These are phyloP conservation scores for Globisporangium echinulatum DNA, from an alignment of 352 stramenopile genomes.

Conservation along the genomic window DNA sequence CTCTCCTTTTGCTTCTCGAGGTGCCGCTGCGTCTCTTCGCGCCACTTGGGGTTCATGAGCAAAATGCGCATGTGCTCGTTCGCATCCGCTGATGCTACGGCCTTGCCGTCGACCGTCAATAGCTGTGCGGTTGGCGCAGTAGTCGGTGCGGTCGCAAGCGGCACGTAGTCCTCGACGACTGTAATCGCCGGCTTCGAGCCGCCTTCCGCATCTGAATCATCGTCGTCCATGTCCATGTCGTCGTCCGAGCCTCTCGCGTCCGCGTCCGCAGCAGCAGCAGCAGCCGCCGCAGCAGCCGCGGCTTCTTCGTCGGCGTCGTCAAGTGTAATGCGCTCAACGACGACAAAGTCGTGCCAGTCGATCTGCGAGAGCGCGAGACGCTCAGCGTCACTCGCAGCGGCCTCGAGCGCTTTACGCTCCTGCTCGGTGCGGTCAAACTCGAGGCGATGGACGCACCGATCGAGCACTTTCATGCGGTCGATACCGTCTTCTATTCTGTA, in stretches of 20 bases:
- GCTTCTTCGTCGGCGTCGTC: constrained; percentile 79
- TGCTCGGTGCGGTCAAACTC: constrained; percentile 76
- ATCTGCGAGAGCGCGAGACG: constrained; percentile 75
- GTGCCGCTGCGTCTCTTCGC: constrained; percentile 93
- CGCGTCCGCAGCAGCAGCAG: constrained; percentile 12
- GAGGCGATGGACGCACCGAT: constrained; percentile 80
- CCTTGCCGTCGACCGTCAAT: constrained; percentile 85
- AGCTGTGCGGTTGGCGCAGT: constrained; percentile 23
- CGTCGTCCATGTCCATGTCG: constrained; percentile 89
- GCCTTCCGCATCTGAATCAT: constrained; percentile 69
- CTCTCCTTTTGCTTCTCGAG: constrained; percentile 97
- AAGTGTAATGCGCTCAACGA: constrained; percentile 99
- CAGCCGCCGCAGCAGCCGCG: constrained; percentile 15
- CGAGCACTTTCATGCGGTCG: constrained; percentile 80
- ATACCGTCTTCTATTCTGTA: constrained; percentile 58
- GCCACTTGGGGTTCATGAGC: constrained; percentile 97
- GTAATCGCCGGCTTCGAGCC: constrained; percentile 55
- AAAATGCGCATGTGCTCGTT: constrained; percentile 99
- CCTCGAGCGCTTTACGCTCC: constrained; percentile 64
- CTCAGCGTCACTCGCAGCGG: constrained; percentile 70
- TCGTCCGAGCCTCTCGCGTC: constrained; percentile 61
- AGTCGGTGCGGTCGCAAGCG: constrained; percentile 32
- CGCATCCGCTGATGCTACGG: constrained; percentile 76
- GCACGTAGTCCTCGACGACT: constrained; percentile 85
- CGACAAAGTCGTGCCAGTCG: constrained; percentile 99